A percentile compares a stretch with the other conserved stretches of the same genome.
These are phyloP conservation scores for Cochlearia excelsa DNA, from an alignment of 345 rosid species.

Conservation along the genomic window DNA sequence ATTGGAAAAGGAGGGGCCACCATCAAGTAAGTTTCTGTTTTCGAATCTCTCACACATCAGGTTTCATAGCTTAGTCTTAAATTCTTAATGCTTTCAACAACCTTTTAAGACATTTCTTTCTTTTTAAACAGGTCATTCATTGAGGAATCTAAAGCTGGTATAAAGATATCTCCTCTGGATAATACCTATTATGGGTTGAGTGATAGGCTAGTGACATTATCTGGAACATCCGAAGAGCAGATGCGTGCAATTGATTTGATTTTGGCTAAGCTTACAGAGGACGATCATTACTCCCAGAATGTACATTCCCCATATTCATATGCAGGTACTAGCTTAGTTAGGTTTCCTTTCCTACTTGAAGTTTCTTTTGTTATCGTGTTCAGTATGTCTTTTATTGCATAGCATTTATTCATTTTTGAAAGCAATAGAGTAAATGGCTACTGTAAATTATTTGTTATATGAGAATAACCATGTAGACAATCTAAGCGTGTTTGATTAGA, in stretches of 20 bases:
- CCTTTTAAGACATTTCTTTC: conserved; percentile 2
- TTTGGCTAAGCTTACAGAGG: conserved; percentile 80
- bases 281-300: conserved; percentile 77
- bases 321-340: conserved; percentile 54
- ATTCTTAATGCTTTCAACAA: not conserved
- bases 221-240: conserved; percentile 88
- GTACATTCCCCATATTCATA: conserved; percentile 83
- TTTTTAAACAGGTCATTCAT: conserved; percentile 71
- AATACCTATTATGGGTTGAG: conserved; percentile 75
- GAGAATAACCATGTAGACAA: not conserved
- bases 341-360: conserved; percentile 12
- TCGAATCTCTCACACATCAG: too few species aligned
- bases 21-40: conserved; percentile 63
- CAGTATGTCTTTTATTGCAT: conserved; percentile 25
- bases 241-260: conserved; percentile 86
- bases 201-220: conserved; percentile 90
- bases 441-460: not conserved
- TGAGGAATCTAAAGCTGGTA: conserved; percentile 92
- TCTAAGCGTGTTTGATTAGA: conserved; percentile 7
- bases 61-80: too few species aligned
- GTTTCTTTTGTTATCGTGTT: conserved; percentile 14
- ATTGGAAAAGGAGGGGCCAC: conserved; percentile 99
- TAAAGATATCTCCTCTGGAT: conserved; percentile 93
- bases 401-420: conserved; percentile 11
- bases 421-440: conserved; percentile 6